These are phyloP conservation scores for Trichosporon sp. DNA, from an alignment of 1,284 basidiomycete genomes.

Conservation along the genomic window DNA sequence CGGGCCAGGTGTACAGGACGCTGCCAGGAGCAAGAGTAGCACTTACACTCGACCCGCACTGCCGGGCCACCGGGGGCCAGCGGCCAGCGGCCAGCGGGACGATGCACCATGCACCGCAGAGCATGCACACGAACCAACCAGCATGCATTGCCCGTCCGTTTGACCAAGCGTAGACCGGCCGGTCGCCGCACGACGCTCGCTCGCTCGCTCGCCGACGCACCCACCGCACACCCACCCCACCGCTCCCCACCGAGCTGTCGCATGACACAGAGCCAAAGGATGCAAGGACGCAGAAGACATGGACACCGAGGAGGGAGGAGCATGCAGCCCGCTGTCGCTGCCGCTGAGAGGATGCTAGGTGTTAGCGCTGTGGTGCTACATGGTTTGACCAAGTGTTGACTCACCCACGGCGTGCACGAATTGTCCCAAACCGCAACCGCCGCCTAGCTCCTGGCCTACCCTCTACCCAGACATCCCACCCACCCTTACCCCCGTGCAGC, in stretches of 20 bases:
- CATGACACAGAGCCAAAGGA: not conserved
- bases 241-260: too few relatives aligned
- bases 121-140: not conserved
- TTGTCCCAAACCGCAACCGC: not conserved
- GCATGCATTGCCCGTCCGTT: not conserved
- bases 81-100: not conserved
- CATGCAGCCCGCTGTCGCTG: not conserved
- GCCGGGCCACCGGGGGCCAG: not conserved
- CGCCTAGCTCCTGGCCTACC: not conserved
- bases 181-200: not conserved
- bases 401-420: not conserved
- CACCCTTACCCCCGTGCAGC: not conserved
- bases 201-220: too few relatives aligned
- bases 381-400: not conserved
- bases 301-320: not conserved
- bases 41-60: not conserved
- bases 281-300: not conserved
- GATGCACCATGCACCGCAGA: not conserved
- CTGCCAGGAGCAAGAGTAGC: not conserved
- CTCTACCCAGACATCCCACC: too few relatives aligned
- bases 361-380: not conserved
- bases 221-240: too few relatives aligned
- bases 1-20: not conserved
- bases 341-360: not conserved
- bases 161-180: not conserved